Base-by-base conservation (phyloP, 2,329 filamentous ascomycete genomes). In the Parascedosporium putredinis region DNA sequence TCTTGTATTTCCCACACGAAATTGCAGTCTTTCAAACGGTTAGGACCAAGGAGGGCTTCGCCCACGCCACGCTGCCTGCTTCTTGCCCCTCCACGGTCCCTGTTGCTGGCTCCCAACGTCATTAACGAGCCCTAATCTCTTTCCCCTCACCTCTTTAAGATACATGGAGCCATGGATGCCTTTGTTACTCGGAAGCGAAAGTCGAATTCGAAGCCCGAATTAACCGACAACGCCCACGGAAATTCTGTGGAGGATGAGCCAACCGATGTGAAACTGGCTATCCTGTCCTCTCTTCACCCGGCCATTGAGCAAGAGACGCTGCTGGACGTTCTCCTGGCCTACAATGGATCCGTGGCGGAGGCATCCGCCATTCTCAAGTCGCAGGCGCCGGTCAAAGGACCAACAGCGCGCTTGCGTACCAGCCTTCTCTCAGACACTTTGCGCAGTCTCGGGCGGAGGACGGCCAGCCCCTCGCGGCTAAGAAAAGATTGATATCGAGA, bases 181-280 rank as follows among this genome's bases (percentile, higher is more conserved):
- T 83, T 81, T 58, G 62, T 83, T 50, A 71, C 70, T 8, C 66
- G 70, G 50, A 82, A 80, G 62, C 74, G 78, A 50, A 81, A 67
- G 51, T 51, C 54, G 20, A 60, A 55, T 45, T 55, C 56, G 22
- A 57, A 55, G 66, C 56, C 59, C 58, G 49, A 58, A 52, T 44
- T 25, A 54, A 59, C 31, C 59, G 61, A n/a, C n/a, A n/a, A n/a
- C n/a, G n/a, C n/a, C n/a, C n/a, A n/a, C n/a, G n/a, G n/a, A n/a
- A n/a, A n/a, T n/a, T n/a, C n/a, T 4, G 63, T 65, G 16, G 76
- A 81, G 14, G 80, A 89, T 14, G 86, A 95, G 44, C 83, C 86
- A 1, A 98, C 93, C 0, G 93, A 97, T 54, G 73, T 94, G 58
- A 97, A 96, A 60, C 69, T 98, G 12, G 89, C 89, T 1, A 71